Base-by-base conservation (phyloP, 163 green algal genomes). In the Picocystis sp. region DNA sequence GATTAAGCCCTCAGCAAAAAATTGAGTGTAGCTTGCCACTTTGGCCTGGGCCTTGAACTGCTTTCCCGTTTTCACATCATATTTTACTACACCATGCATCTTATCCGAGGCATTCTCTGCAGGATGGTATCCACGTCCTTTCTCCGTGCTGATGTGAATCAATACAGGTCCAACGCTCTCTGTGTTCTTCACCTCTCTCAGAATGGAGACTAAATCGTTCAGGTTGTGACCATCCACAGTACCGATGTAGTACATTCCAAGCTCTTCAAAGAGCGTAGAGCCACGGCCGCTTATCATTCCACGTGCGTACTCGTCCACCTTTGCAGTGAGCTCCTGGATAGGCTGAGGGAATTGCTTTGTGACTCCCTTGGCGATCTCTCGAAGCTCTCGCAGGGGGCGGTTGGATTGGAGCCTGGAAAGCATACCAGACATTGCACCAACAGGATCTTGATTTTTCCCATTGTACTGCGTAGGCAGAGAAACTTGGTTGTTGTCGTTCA, bases 401-500 rank as follows among this genome's bases (percentile, higher is more conserved):
- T 87, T 95, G 53, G 90, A 74, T 72, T 96, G 82, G 50, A 99
- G 78, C 2, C 81, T 73, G 1, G 81, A 81, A 45, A 99, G 75
- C 0, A 86, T 77, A 34, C 67, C 79, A 11, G 80, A 92, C 25
- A 99, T 74, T 6, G 80, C 90, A 19, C 90, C 90, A 33, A 99
- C 90, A 15, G 90, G 90, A 56, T 83, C 74, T 71, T 94, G 82
- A 60, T 92, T 89, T 56, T 90, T 83, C 46, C 78, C 81, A 61
- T 95, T 95, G 72, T 95, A 95, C 71, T 95, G 86, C 1, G 89
- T 98, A 19, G 89, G 89, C 55, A 98, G 72, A 0, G 85, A 97
- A 19, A 97, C 88, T 78, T 98, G 90, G 73, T 97, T 87, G 77
- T 99, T 99, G 72, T 99, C 90, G 63, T 99, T 99, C 17, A 99